Base-by-base conservation (phyloP, 768 basidiomycete genomes). In the Termitomyces sp. region DNA sequence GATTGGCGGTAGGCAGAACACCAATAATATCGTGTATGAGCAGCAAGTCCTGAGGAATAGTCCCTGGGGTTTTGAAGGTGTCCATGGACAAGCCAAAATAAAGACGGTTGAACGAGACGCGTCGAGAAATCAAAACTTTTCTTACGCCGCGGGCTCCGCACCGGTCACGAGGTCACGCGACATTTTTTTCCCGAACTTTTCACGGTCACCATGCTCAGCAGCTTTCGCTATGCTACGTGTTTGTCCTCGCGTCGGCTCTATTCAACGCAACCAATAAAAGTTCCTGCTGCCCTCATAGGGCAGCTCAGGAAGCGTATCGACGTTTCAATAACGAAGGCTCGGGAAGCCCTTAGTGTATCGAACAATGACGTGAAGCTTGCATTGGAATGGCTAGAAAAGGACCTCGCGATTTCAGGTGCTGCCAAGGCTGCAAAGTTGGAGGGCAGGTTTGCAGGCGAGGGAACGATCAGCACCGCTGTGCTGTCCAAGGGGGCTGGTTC, bases 271-370 rank as follows among this genome's bases (percentile, higher is more conserved):
- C 44, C 68, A 4, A 65, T 73, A 55, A 92, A 88, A 68, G 78
- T 87, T 0, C 81, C 89, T 13, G 69, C 93, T 34, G 84, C 87
- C 56, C 85, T 95, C 57, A 87, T 98, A 63, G 89, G 91, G 1
- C 85, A 93, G 70, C 82, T 98, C 44, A 85, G 96, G 63, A 91
- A 90, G 71, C 78, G 80, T 65, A 89, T 82, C 47, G 85, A 87
- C 50, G 90, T 94, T 51, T 91, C 95, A 8, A 85, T 98, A 63
- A 78, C 81, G 47, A 93, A 94, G 75, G 96, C 95, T 33, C 85
- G 89, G 39, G 91, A 95, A 70, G 95, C 96, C 2, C 88, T 98
- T 54, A 69, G 72, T 54, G 84, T 86, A 30, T 80, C 85, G 33
- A 81, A 87, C 67, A 89, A 91, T 75, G 83, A 93, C 70, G 67